These are phyloP conservation scores for Lithocarpus polystachyus DNA, from an alignment of 306 rosid species.

Conservation along the genomic window DNA sequence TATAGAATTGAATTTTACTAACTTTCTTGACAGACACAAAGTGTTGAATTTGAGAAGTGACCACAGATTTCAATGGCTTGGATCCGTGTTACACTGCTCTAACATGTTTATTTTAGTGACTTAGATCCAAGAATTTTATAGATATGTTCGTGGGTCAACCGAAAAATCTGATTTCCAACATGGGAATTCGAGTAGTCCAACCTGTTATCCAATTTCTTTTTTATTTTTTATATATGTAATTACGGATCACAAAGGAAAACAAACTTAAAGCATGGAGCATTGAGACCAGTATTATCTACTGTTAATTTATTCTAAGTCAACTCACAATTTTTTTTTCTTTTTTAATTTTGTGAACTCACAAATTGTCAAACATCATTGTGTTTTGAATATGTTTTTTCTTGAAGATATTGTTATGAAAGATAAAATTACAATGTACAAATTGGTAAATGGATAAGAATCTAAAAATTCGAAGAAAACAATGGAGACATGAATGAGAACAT, in stretches of 20 bases:
- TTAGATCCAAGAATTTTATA: conserved; percentile 57
- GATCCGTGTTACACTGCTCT: conserved; percentile 18
- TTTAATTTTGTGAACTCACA: conserved; percentile 26
- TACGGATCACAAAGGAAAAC: conserved; percentile 19
- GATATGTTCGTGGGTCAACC: conserved; percentile 49
- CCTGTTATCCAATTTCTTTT: conserved; percentile 3
- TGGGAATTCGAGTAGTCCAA: conserved; percentile 23
- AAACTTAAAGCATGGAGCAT: background rate
- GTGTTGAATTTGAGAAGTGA: conserved; percentile 36
- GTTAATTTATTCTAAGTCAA: conserved; percentile 28
- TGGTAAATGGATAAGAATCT: background rate
- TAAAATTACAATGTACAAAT: background rate
- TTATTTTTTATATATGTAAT: conserved; percentile 5
- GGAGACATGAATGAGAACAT: background rate
- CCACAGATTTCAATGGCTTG: conserved; percentile 24
- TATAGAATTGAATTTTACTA: background rate
- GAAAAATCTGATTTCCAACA: conserved; percentile 43
- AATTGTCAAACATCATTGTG: background rate
- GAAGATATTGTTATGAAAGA: background rate
- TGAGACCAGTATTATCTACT: conserved; percentile 13
- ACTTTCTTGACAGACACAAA: background rate
- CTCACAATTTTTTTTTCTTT: background rate
- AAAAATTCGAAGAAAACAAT: too few relatives aligned
- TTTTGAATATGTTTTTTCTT: background rate
- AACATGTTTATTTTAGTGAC: conserved; percentile 8